Conservation (phyloP, 257 asterid genomes). For the Fraxinus americana region DNA sequence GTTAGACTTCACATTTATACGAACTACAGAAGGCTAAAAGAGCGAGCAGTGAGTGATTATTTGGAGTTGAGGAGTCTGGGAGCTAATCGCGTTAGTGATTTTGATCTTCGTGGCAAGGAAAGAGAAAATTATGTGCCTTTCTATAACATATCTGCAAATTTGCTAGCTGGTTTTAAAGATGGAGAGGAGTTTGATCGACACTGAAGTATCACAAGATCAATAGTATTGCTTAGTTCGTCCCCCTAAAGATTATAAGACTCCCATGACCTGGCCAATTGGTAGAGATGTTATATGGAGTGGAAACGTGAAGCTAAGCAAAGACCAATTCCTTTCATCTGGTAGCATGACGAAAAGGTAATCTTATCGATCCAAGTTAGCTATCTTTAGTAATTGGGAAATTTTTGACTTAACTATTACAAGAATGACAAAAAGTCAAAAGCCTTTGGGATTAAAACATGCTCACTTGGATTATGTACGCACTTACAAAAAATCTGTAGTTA, state of each 20-base stretch:
- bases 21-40: constrained; percentile 69
- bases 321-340: constrained; percentile 97
- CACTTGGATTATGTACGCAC: not conserved
- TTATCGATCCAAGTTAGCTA: constrained; percentile 18
- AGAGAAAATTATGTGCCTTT: constrained; percentile 88
- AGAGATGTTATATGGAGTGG: constrained; percentile 96
- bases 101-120: constrained; percentile 83
- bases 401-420: constrained; percentile 5
- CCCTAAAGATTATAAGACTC: constrained; percentile 90
- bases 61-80: constrained; percentile 63
- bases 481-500: not conserved
- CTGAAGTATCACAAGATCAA: constrained; percentile 55
- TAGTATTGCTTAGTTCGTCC: constrained; percentile 83
- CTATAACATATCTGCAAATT: constrained; percentile 81
- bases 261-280: constrained; percentile 91
- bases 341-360: constrained; percentile 91
- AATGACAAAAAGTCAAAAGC: not conserved
- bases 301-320: constrained; percentile 89
- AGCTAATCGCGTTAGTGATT: constrained; percentile 51
- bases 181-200: constrained; percentile 95
- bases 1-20: constrained; percentile 50
- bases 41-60: constrained; percentile 71
- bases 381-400: not conserved
- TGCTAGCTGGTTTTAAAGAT: constrained; percentile 70
- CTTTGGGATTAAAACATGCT: too few species aligned